Conservation (phyloP, 2,329 filamentous ascomycete genomes). For the Hypomyces perniciosus region DNA sequence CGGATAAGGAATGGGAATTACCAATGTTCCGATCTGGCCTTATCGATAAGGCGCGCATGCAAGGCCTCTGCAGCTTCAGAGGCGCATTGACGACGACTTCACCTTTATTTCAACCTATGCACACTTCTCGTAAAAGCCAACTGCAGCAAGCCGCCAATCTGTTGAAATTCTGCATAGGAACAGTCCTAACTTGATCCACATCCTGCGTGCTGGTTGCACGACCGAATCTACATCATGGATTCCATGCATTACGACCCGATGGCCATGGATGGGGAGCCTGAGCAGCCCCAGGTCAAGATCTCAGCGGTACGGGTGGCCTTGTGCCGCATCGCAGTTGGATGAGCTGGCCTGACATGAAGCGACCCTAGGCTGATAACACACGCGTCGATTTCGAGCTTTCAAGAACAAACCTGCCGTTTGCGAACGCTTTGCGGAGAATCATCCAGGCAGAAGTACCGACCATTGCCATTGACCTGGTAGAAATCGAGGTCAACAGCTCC, state of each 20-base stretch:
- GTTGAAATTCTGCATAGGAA: not conserved
- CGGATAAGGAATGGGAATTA: conserved; percentile 27
- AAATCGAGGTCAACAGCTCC: conserved; percentile 90
- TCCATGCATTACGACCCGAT: conserved; percentile 56
- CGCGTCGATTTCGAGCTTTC: conserved; percentile 89
- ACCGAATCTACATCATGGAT: conserved; percentile 27
- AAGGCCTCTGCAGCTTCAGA: conserved; percentile 2
- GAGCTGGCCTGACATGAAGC: not conserved
- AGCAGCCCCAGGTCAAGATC: conserved; percentile 54
- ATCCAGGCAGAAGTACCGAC: conserved; percentile 94
- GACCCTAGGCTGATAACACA: conserved; percentile 62
- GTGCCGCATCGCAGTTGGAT: not conserved
- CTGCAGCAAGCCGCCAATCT: not conserved
- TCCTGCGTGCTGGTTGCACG: conserved; percentile 4
- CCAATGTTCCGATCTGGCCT: conserved; percentile 22
- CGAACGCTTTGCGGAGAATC: conserved; percentile 84
- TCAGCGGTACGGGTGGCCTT: conserved; percentile 42
- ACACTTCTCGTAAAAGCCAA: not conserved
- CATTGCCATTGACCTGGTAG: conserved; percentile 89
- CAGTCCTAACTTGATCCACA: not conserved
- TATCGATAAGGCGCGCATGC: conserved; percentile 9
- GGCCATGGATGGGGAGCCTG: conserved; percentile 52
- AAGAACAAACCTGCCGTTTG: conserved; percentile 83
- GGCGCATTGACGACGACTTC: conserved; percentile 5
- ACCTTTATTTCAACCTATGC: conserved; percentile 6